Base-by-base conservation (phyloP, 208 protist species). In the Leishmania braziliensis region DNA sequence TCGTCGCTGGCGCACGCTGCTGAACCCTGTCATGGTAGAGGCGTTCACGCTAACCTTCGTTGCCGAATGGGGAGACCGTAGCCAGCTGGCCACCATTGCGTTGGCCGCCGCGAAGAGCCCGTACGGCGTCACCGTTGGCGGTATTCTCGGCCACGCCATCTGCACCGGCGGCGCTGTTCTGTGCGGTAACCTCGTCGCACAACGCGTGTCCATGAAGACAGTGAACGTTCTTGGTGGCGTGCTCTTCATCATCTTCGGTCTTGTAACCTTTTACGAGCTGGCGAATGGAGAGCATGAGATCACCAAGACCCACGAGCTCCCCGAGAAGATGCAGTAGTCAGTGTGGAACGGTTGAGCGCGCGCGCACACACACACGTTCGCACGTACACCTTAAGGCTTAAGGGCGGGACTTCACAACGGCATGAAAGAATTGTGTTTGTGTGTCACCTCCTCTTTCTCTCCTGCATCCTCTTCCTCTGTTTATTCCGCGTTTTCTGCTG, bases 41-140 rank as follows among this genome's bases (percentile, higher is more conserved):
- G 91, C 95, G 29, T 99, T 99, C 84, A 96, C 91, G 18, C 89
- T 99, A 33, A 99, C 97, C n/a, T 99, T 99, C 86, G 84, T 99
- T 0, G 98, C 98, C 29, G 98, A 99, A 90, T 99, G 98, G 97
- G 98, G 98, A n/a, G 98, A 99, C 81, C 95, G 98, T 12, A 99
- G 97, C 48, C 98, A 99, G 89, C 94, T 99, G 51, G 95, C 98
- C 6, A 99, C 98, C 39, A 98, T 99, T 75, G 94, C 96, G 14
- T 88, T 99, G 46, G 97, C 93, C 0, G 94, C 96, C 1, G 87
- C 95, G 29, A 96, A 98, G 91, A 97, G 99, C 83, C 90, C 97
- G 0, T 96, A 94, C 70, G 97, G 91, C 14, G 97, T 99, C n/a
- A 98, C 97, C 3, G 9, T 98, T 0, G 98, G 98, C 33, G 97